A percentile compares a stretch with the other conserved stretches of the same genome.
These are phyloP conservation scores for Epithele typhae DNA, from an alignment of 768 basidiomycete genomes.

Conservation along the genomic window DNA sequence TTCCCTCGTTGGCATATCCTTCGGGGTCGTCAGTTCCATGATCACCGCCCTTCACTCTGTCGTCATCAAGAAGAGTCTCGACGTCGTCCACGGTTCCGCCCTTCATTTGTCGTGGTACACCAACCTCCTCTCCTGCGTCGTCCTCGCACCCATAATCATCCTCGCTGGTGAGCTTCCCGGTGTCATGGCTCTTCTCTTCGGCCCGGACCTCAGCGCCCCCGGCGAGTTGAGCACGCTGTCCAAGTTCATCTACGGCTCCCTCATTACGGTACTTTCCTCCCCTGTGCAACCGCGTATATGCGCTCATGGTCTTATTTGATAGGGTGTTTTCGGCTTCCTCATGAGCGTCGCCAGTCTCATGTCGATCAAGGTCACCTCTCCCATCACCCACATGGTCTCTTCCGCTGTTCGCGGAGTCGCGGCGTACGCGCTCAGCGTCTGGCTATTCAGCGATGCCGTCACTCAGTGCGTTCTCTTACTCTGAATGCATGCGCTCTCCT, in stretches of 20 bases:
- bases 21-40: constrained; percentile 81
- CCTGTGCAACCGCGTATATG: background rate
- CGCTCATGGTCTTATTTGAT: background rate
- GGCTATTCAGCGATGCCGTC: constrained; percentile 78
- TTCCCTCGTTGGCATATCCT: constrained; percentile 61
- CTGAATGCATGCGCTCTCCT: background rate
- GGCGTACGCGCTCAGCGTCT: constrained; percentile 79
- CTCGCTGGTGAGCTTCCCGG: constrained; percentile 72
- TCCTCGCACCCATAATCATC: constrained; percentile 69
- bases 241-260: constrained; percentile 76
- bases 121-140: constrained; percentile 72
- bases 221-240: constrained; percentile 42
- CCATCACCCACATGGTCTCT: constrained; percentile 96
- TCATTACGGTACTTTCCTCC: constrained; percentile 57
- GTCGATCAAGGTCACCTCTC: constrained; percentile 96
- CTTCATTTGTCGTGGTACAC: constrained; percentile 89
- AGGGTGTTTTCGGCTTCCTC: constrained; percentile 88
- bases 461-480: constrained; percentile 51
- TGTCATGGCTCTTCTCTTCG: constrained; percentile 57
- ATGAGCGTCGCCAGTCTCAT: constrained; percentile 92
- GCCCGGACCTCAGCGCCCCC: constrained; percentile 31
- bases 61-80: constrained; percentile 85
- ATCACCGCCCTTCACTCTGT: constrained; percentile 90
- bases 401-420: constrained; percentile 94
- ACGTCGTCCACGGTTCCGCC: constrained; percentile 78